Evolutionary conservation across 1,284 basidiomycete species (phyloP).

Genomic region (Porodaedalea pini): DNA sequence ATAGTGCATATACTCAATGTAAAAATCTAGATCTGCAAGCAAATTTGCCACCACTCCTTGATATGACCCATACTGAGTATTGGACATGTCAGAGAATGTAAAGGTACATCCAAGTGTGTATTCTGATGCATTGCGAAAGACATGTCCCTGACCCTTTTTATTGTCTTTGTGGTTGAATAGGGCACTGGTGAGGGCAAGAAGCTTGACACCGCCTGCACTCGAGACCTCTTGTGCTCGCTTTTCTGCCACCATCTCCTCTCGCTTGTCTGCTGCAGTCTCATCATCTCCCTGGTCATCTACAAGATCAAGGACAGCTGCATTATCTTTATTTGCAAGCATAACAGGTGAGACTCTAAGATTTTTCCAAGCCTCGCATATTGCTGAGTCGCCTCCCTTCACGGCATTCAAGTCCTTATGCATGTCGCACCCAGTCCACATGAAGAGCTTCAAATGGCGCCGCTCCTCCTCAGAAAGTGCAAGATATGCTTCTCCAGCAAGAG

Average conservation of each 20-base stretch:
- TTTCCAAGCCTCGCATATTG: slow-evolving; percentile 2
- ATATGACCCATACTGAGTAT: slow-evolving; percentile 32
- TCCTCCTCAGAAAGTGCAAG: slow-evolving; percentile 20
- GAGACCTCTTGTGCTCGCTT: slow-evolving; percentile 26
- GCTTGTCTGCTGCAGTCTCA: not conserved
- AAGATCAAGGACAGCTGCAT: no score
- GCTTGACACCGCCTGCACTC: slow-evolving; percentile 31
- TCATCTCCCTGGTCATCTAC: not conserved
- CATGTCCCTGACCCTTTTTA: slow-evolving; percentile 32
- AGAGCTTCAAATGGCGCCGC: slow-evolving; percentile 18
- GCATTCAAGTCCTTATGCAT: slow-evolving; percentile 32
- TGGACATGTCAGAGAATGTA: slow-evolving; percentile 28
- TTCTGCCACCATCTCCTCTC: slow-evolving; percentile 21
- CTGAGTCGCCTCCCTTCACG: slow-evolving; percentile 24
- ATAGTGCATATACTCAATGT: slow-evolving; percentile 27
- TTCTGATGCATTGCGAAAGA: slow-evolving; percentile 25
- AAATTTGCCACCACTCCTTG: slow-evolving; percentile 28
- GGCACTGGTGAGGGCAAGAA: slow-evolving; percentile 28
- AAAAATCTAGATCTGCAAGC: slow-evolving; percentile 23
- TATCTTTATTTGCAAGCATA: slow-evolving; percentile 5
- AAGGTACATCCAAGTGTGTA: not conserved
- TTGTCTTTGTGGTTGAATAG: slow-evolving; percentile 35
- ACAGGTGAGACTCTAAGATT: not conserved
- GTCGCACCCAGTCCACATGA: slow-evolving; percentile 26
- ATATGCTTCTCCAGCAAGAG: slow-evolving; percentile 24